Evolutionary conservation across 1,284 basidiomycete genomes (phyloP).

Genomic region (Inonotus obliquus): DNA sequence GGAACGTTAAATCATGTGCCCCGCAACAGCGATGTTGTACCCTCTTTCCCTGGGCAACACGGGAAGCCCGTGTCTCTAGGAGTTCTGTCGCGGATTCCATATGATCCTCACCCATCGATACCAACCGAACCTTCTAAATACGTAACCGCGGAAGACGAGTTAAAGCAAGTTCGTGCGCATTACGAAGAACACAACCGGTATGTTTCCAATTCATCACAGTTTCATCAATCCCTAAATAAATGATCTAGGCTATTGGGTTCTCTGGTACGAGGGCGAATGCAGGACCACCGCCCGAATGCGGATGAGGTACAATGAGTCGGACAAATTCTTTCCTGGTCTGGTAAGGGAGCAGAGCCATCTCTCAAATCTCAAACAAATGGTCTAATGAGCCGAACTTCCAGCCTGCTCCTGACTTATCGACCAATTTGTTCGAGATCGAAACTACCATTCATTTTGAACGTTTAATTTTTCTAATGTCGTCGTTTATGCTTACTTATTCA

Average conservation of each 20-base stretch:
- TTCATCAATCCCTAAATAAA: not conserved
- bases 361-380: not conserved
- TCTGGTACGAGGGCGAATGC: conserved; percentile 11
- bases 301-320: not conserved
- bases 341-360: not conserved
- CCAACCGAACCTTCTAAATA: not conserved
- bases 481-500: not conserved
- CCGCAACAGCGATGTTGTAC: not conserved
- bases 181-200: conserved; percentile 67
- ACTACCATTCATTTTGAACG: no score
- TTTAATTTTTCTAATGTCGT: no score
- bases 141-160: conserved; percentile 7
- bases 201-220: not conserved
- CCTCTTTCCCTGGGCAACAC: conserved; percentile 15
- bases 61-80: not conserved
- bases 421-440: not conserved
- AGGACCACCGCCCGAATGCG: not conserved
- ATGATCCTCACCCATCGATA: not conserved
- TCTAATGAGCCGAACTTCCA: not conserved
- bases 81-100: not conserved
- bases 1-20: not conserved
- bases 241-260: conserved; percentile 9
- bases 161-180: conserved; percentile 42
- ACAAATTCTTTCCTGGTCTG: not conserved
- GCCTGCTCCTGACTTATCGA: not conserved